These are phyloP conservation scores for Nicotiana obtusifolia DNA, from an alignment of 257 asterid species.

Conservation along the genomic window DNA sequence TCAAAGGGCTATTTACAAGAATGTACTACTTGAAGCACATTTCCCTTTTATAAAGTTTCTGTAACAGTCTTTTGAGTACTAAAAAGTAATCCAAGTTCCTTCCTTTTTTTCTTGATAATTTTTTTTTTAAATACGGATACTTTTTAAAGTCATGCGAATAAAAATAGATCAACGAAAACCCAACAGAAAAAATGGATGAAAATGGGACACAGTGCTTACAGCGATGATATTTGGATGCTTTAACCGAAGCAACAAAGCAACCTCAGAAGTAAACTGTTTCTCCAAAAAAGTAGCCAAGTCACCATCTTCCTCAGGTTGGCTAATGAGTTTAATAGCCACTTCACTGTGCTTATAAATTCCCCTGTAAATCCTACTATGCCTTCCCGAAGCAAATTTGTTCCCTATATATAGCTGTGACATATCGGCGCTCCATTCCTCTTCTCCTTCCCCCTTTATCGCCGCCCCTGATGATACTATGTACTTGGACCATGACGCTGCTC, in stretches of 20 bases:
- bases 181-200: neutral
- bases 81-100: neutral
- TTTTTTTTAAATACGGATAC: neutral
- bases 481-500: conserved; percentile 95
- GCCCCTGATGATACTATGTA: conserved; percentile 84
- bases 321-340: conserved; percentile 90
- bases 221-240: conserved; percentile 89
- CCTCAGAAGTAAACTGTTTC: conserved; percentile 86
- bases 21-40: neutral
- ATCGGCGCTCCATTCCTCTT: conserved; percentile 93
- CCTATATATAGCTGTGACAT: conserved; percentile 92
- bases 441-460: conserved; percentile 66
- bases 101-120: no score
- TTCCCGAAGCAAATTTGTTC: conserved; percentile 85
- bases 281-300: conserved; percentile 84
- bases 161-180: neutral
- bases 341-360: conserved; percentile 83
- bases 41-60: neutral
- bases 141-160: neutral
- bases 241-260: conserved; percentile 69
- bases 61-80: neutral
- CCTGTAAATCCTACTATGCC: conserved; percentile 90
- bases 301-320: conserved; percentile 95
- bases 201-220: conserved; percentile 33
- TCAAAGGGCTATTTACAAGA: neutral